phyloP scores from a whole-genome alignment of 2,329 filamentous ascomycete species.

The Neurospora sp. region DNA sequence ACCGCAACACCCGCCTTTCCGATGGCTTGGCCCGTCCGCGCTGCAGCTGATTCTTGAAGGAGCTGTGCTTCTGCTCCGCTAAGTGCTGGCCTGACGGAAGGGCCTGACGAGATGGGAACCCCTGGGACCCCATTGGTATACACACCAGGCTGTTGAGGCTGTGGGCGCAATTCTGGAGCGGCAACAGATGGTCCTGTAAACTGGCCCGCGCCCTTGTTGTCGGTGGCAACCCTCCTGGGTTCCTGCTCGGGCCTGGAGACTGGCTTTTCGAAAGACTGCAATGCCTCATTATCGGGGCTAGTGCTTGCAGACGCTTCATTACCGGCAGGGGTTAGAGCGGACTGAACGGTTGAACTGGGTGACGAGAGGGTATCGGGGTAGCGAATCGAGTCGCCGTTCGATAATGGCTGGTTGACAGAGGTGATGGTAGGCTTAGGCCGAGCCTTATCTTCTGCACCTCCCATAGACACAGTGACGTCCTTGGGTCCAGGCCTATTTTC shows the following conservation, averaged over 20 bases:
- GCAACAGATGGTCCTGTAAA: slow-evolving; percentile 14
- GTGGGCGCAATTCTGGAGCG: slow-evolving; percentile 2
- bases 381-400: slow-evolving; percentile 26
- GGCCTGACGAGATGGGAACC: not conserved
- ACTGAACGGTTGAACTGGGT: slow-evolving; percentile 60
- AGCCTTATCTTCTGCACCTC: not conserved
- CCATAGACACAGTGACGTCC: not conserved
- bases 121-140: not conserved
- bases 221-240: not conserved
- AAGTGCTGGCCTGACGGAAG: slow-evolving; percentile 11
- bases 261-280: slow-evolving; percentile 41
- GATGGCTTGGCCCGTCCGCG: slow-evolving; percentile 1
- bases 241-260: not conserved
- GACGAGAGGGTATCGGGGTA: slow-evolving; percentile 40
- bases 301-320: slow-evolving; percentile 63
- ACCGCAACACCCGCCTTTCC: not conserved
- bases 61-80: slow-evolving; percentile 35
- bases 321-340: slow-evolving; percentile 61
- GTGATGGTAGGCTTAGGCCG: slow-evolving; percentile 21
- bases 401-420: slow-evolving; percentile 20
- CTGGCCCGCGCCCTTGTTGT: not conserved
- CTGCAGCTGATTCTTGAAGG: slow-evolving; percentile 32
- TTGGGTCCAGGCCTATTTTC: not conserved
- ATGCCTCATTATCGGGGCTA: slow-evolving; percentile 60
- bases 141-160: not conserved